A percentile compares a stretch with the other conserved stretches of the same genome.
Evolutionary conservation across 352 stramenopile species (phyloP).

Genomic region (Globisporangium cystogenes): DNA sequence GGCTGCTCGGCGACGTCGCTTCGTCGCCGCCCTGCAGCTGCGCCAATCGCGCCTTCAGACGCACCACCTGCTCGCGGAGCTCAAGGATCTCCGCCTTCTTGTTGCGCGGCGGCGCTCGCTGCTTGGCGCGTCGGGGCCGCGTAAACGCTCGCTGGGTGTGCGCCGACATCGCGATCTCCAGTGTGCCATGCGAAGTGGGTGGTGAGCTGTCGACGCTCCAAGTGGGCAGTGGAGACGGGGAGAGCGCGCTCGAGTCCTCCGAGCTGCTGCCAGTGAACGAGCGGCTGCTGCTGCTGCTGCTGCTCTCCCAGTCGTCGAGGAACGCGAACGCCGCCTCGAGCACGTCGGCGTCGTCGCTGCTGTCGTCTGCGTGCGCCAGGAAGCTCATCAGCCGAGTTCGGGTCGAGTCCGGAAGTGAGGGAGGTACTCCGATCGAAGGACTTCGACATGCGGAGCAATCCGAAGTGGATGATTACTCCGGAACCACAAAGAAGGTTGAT

Average conservation of each 20-base stretch:
- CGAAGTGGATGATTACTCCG: no score
- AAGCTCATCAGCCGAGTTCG: no score
- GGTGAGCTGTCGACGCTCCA: no score
- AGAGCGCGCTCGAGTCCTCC: neutral
- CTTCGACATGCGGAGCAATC: no score
- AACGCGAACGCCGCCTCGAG: neutral
- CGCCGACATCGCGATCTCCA: no score
- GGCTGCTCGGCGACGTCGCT: no score
- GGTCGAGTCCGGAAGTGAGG: no score
- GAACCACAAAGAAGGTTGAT: no score
- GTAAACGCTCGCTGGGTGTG: neutral
- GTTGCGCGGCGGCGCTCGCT: neutral
- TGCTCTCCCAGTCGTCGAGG: neutral
- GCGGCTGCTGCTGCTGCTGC: neutral
- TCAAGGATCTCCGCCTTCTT: neutral
- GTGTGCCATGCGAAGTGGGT: no score
- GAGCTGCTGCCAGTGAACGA: neutral
- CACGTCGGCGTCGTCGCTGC: neutral
- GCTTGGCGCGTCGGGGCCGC: neutral
- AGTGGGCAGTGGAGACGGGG: no score
- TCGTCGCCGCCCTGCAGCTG: neutral
- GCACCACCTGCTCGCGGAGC: conserved; percentile 2
- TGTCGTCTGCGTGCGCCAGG: no score
- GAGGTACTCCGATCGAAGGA: no score
- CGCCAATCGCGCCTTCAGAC: neutral